Evolutionary conservation across 2,329 filamentous ascomycete genomes (phyloP).

Genomic region (Phialocephala subalpina): DNA sequence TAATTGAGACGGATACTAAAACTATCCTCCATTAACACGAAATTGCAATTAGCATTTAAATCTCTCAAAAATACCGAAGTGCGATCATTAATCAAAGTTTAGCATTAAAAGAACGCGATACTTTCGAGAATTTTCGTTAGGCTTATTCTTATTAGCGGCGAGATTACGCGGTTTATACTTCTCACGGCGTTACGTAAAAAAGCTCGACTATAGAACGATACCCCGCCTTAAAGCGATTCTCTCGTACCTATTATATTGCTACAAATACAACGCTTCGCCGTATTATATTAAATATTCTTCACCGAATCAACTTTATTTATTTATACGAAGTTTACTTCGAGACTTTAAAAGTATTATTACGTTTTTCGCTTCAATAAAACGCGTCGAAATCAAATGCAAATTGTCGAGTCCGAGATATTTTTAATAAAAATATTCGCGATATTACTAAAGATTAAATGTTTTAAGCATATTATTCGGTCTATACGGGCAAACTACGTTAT

Average conservation of each 20-base stretch:
- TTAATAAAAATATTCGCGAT: neutral
- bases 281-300: neutral
- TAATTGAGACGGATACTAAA: neutral
- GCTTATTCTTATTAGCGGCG: neutral
- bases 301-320: neutral
- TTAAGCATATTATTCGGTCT: neutral
- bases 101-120: neutral
- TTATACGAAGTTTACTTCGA: neutral
- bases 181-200: neutral
- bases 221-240: neutral
- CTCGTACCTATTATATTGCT: neutral
- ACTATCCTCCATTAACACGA: neutral
- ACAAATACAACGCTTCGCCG: neutral
- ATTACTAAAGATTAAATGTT: neutral
- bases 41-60: neutral
- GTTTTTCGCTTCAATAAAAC: neutral
- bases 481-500: too few species aligned
- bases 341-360: neutral
- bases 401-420: neutral
- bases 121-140: neutral
- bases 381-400: too few species aligned
- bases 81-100: neutral
- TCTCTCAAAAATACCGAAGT: neutral
- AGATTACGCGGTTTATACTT: neutral
- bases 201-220: neutral